Percentiles rank a stretch among this genome's conserved stretches.
phyloP scores from a whole-genome alignment of 306 rosid genomes.

The Dalbergia cochinchinensis region DNA sequence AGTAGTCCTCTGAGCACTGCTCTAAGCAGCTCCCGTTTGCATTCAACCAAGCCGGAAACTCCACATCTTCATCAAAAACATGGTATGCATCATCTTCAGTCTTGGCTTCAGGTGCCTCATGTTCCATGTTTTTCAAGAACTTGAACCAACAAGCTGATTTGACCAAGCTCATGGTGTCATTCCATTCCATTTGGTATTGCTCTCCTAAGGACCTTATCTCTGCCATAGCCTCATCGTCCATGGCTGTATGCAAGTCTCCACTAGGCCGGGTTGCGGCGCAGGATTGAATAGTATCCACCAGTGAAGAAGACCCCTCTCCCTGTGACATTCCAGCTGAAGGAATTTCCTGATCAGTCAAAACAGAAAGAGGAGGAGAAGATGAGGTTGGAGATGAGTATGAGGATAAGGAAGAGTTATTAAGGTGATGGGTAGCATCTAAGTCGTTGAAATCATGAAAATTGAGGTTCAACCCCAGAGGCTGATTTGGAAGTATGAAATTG shows the following conservation, averaged over 20 bases:
- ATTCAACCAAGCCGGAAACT: conserved; percentile 85
- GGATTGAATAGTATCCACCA: conserved; percentile 48
- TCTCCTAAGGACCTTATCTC: conserved; percentile 86
- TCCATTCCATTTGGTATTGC: conserved; percentile 86
- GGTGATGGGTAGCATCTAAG: conserved; percentile 58
- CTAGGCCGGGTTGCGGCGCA: conserved; percentile 41
- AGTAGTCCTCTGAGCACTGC: conserved; percentile 57
- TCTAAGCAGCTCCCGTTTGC: conserved; percentile 68
- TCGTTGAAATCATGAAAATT: conserved; percentile 74
- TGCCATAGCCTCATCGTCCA: conserved; percentile 87
- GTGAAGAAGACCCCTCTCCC: conserved; percentile 52
- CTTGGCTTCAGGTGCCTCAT: conserved; percentile 49
- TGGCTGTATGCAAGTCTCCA: conserved; percentile 62
- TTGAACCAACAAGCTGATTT: conserved; percentile 92
- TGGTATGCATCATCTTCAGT: conserved; percentile 49
- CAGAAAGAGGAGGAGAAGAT: conserved; percentile 55
- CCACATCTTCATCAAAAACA: conserved; percentile 63
- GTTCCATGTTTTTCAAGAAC: conserved; percentile 71
- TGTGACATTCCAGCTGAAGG: conserved; percentile 51
- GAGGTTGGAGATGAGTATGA: conserved; percentile 60
- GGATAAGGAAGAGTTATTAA: conserved; percentile 49
- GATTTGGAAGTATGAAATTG: conserved; percentile 73
- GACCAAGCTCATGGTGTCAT: conserved; percentile 75
- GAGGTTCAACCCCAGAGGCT: conserved; percentile 85
- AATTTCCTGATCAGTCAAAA: conserved; percentile 54